Evolutionary conservation across 108 stramenopile genomes (phyloP).

Genomic region (Epithemia pelagica): DNA sequence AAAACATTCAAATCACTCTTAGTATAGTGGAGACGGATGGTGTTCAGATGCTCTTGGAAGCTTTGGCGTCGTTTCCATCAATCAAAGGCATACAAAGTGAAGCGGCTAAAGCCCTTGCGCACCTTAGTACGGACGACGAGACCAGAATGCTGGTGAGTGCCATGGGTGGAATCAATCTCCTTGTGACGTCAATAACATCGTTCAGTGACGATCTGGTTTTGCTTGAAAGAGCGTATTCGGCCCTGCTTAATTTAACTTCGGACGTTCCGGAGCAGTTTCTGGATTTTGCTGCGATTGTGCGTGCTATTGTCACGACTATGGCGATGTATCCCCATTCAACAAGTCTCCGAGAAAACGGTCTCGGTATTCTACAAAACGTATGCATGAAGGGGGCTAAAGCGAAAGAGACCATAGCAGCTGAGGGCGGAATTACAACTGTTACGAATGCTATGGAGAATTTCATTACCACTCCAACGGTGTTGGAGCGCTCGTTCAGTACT

Average conservation of each 20-base stretch:
- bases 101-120: slow-evolving; percentile 23
- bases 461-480: slow-evolving; percentile 27
- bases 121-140: slow-evolving; percentile 36
- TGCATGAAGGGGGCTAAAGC: slow-evolving; percentile 27
- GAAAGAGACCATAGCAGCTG: slow-evolving; percentile 24
- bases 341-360: slow-evolving; percentile 23
- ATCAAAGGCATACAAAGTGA: slow-evolving; percentile 19
- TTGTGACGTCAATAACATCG: slow-evolving; percentile 28
- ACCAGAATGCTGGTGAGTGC: slow-evolving; percentile 29
- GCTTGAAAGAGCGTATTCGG: slow-evolving; percentile 16
- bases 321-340: slow-evolving; percentile 5
- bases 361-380: slow-evolving; percentile 35
- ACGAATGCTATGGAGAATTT: slow-evolving; percentile 22
- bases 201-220: slow-evolving; percentile 14
- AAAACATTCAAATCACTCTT: slow-evolving; percentile 36
- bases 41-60: slow-evolving; percentile 34
- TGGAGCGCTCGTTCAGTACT: slow-evolving; percentile 32
- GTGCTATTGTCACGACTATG: slow-evolving; percentile 22
- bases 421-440: slow-evolving; percentile 27
- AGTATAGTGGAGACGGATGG: slow-evolving; percentile 41
- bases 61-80: slow-evolving; percentile 22
- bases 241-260: slow-evolving; percentile 27
- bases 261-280: slow-evolving; percentile 29
- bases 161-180: slow-evolving; percentile 27
- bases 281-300: slow-evolving; percentile 18